These are phyloP conservation scores for Tricladium varicosporioides DNA, from an alignment of 2,329 filamentous ascomycete genomes.

Conservation along the genomic window DNA sequence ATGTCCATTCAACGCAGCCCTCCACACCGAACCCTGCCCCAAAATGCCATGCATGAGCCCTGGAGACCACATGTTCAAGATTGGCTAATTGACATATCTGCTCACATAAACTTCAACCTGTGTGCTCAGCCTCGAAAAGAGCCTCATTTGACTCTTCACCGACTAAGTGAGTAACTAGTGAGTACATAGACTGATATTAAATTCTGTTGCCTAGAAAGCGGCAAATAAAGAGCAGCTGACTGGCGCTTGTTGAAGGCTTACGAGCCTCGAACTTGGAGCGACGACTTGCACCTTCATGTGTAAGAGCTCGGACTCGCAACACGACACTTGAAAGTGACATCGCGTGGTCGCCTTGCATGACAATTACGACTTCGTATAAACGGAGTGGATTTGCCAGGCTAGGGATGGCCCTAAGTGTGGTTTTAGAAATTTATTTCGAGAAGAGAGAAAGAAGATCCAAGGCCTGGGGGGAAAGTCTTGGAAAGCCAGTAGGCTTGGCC, in stretches of 20 bases:
- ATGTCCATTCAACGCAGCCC: neutral
- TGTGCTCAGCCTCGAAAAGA: conserved; percentile 1
- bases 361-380: no score
- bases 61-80: conserved; percentile 9
- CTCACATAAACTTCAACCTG: neutral
- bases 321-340: no score
- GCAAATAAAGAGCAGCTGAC: conserved; percentile 4
- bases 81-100: neutral
- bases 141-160: conserved; percentile 4
- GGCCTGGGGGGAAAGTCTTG: neutral
- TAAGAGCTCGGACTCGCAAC: neutral
- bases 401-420: neutral
- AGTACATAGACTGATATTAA: neutral
- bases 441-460: neutral
- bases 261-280: neutral
- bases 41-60: neutral
- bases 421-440: neutral
- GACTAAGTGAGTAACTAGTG: conserved; percentile 1
- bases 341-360: no score
- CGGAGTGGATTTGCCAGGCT: conserved; percentile 6
- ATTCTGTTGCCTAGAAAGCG: neutral
- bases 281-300: neutral
- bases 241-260: neutral
- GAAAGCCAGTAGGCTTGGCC: conserved; percentile 5
- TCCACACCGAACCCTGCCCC: conserved; percentile 5